Evolutionary conservation across 2,329 filamentous ascomycete genomes (phyloP), one percentile per base, ranked within the genome.

Genomic region (Epichloe elymi): DNA sequence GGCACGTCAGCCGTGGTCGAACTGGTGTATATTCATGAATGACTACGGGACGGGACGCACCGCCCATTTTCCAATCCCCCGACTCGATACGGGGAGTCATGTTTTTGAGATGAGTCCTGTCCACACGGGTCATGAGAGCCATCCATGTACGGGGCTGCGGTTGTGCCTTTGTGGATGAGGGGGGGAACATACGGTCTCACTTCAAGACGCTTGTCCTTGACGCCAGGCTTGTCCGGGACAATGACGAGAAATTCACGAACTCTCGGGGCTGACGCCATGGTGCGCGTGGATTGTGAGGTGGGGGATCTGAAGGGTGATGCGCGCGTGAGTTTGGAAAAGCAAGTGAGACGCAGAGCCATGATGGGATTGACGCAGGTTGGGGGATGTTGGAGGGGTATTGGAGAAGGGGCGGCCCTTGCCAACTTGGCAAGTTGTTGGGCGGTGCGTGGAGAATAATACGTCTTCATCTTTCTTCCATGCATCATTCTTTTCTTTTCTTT

Each of bases 181-280:
- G 2, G 2, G 35, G 2, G 2, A 8, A 70, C 76, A 59, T 63
- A 83, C 79, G 71, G 64, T 55, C 80, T 72, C 44, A 81, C 73
- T 57, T 80, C 76, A 26, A 86, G 67, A 50, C 84, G 73, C 72
- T 83, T 84, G 56, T 73, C 73, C 53, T 75, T 67, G 19, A 66
- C 71, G 40, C 76, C 80, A 2, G 80, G 75, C 64, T 80, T 78
- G 65, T 88, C 84, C 12, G 82, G 84, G 38, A 86, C 62, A 52
- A 88, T 72, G 58, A 83, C 81, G 38, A 88, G 75, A 72, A 82
- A 88, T 65, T 86, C 81, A 54, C 70, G 75, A 61, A 75, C 76
- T 38, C 57, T 59, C 23, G 56, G 43, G 35, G 58, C 46, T 23
- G 64, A 54, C 20, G 65, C 55, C 65, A 67, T 67, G 56, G 58